These are phyloP conservation scores for Dendrobium nobile DNA, from an alignment of 106 monocot species.

Conservation along the genomic window DNA sequence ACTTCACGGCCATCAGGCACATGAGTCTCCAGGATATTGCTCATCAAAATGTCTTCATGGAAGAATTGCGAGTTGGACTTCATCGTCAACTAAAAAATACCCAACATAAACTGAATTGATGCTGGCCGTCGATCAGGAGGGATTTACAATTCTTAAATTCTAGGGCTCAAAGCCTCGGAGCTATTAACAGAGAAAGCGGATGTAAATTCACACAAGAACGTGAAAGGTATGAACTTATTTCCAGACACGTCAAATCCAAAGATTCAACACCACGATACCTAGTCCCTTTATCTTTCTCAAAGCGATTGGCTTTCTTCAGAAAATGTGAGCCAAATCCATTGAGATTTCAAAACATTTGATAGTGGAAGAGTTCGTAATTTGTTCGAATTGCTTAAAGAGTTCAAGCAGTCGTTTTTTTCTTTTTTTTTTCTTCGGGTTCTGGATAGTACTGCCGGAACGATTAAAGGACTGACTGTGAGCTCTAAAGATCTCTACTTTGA, in stretches of 20 bases:
- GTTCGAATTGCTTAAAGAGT: too few relatives aligned
- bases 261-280: not conserved
- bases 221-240: too few relatives aligned
- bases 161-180: not conserved
- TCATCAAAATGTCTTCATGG: constrained; percentile 28
- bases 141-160: not conserved
- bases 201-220: too few relatives aligned
- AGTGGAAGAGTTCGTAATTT: too few relatives aligned
- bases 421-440: not conserved
- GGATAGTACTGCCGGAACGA: not conserved
- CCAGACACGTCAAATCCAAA: not conserved
- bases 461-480: not conserved
- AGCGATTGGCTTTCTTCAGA: not conserved
- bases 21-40: constrained; percentile 29
- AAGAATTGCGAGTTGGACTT: not conserved
- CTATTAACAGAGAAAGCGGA: not conserved
- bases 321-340: not conserved
- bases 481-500: not conserved
- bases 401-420: not conserved
- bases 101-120: too few relatives aligned
- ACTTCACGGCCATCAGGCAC: constrained; percentile 15
- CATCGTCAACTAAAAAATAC: constrained; percentile 7
- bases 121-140: too few relatives aligned
- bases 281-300: not conserved
- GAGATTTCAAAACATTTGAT: too few relatives aligned